Evolutionary conservation across 2,329 filamentous ascomycete species (phyloP), one percentile per base, ranked within the genome.

Genomic region (Xylariaceae sp.): DNA sequence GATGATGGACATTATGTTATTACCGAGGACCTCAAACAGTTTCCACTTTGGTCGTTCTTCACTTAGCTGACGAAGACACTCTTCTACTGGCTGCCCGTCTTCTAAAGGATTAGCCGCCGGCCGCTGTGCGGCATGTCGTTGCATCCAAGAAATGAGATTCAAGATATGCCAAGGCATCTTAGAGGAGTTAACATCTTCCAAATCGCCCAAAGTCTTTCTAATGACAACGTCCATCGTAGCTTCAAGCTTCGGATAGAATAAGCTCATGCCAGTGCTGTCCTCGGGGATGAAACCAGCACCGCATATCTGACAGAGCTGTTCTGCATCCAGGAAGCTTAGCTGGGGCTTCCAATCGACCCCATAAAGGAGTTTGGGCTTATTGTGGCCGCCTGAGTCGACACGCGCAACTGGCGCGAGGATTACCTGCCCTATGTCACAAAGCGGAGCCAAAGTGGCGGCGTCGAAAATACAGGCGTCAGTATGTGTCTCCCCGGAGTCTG

Each of bases 261-360:
- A n/a, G n/a, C n/a, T n/a, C n/a, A n/a, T n/a, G n/a, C n/a, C n/a
- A n/a, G n/a, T n/a, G n/a, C n/a, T n/a, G n/a, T n/a, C n/a, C n/a
- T n/a, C n/a, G n/a, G n/a, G n/a, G n/a, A n/a, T n/a, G n/a, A n/a
- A n/a, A n/a, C n/a, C n/a, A 4, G 39, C 50, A 16, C 45, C 12
- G 40, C 56, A 64, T 7, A 48, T 42, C 2, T 40, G 22, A 7
- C 40, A 19, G n/a, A 64, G 44, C 45, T 61, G 48, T 22, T 49
- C 20, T 8, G 48, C 44, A 11, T 42, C 41, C 6, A 64, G 54
- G 12, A 61, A 25, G 46, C 58, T 59, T 10, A 65, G 48, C 41
- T 64, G 59, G 3, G 63, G 63, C 42, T 59, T 61, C 63, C 63
- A 65, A 32, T 61, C 55, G 33, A 62, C 44, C 10, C 40, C 52